These are phyloP conservation scores for Bipolaris oryzae DNA, from an alignment of 2,329 filamentous ascomycete genomes.

Conservation along the genomic window DNA sequence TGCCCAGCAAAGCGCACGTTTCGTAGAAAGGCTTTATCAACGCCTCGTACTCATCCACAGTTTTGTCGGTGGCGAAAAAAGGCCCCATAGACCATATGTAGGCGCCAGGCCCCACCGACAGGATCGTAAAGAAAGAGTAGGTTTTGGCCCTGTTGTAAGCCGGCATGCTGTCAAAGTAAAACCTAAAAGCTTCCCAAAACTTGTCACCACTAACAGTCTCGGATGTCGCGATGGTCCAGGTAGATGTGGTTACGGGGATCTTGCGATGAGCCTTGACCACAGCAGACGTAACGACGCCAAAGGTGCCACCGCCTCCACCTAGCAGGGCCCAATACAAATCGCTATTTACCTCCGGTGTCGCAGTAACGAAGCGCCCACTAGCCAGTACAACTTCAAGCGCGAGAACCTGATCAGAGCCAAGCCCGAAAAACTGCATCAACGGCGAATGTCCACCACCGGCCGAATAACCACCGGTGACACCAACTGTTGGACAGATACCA, in stretches of 20 bases:
- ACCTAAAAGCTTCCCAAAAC: constrained; percentile 38
- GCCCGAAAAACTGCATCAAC: constrained; percentile 54
- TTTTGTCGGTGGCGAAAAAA: constrained; percentile 38
- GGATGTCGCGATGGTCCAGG: constrained; percentile 37
- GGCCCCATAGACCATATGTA: constrained; percentile 37
- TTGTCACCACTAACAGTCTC: constrained; percentile 37
- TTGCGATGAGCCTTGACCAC: constrained; percentile 43
- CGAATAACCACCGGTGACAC: constrained; percentile 52
- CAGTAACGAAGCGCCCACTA: constrained; percentile 33
- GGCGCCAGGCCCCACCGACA: constrained; percentile 27
- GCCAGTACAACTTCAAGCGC: constrained; percentile 45
- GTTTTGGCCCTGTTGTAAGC: constrained; percentile 34
- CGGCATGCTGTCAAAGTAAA: constrained; percentile 33
- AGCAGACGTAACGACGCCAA: constrained; percentile 44
- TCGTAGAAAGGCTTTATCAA: constrained; percentile 33
- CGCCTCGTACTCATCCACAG: constrained; percentile 28
- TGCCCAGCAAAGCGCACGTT: constrained; percentile 29
- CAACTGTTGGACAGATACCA: constrained; percentile 56
- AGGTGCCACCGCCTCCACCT: constrained; percentile 46
- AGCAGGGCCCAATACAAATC: constrained; percentile 49
- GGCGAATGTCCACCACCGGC: constrained; percentile 62
- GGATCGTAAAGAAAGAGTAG: constrained; percentile 37
- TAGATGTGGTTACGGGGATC: constrained; percentile 39
- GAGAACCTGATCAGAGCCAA: constrained; percentile 46
- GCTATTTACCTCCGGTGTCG: constrained; percentile 41